Evolutionary conservation across 345 rosid genomes (phyloP).

Genomic region (Psidium friedrichsthalianum): DNA sequence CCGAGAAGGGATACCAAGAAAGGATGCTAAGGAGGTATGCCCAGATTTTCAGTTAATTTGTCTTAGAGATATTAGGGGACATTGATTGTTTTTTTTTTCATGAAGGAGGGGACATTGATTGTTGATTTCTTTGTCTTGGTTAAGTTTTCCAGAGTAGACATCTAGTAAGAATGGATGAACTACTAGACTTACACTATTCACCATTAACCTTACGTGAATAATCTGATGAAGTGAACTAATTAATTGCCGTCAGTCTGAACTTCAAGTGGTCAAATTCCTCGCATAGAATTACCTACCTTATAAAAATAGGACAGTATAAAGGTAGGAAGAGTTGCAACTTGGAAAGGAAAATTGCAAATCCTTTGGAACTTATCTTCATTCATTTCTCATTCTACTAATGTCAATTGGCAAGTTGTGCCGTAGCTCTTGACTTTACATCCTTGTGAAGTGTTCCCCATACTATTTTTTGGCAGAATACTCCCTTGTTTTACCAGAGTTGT

Average conservation of each 20-base stretch:
- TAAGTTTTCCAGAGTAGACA: background rate
- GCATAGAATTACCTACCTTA: background rate
- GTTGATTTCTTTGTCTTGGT: background rate
- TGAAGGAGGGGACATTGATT: background rate
- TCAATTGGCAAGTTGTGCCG: background rate
- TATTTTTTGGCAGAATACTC: background rate
- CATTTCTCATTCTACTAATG: background rate
- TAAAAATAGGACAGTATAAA: background rate
- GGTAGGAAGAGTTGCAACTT: background rate
- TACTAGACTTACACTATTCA: background rate
- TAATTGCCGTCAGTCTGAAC: background rate
- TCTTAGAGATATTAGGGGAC: background rate
- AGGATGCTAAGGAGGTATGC: slow-evolving; percentile 94
- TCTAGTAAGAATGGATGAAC: background rate
- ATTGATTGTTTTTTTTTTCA: background rate
- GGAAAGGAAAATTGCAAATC: background rate
- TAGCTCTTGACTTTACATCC: background rate
- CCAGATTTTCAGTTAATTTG: background rate
- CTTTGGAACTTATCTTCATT: background rate
- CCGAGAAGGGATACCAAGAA: slow-evolving; percentile 93
- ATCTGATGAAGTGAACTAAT: background rate
- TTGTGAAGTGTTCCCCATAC: background rate
- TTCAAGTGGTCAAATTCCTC: background rate
- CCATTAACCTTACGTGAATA: background rate
- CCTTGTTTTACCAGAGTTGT: background rate